Conservation (phyloP, 352 stramenopile species). For the Globisporangium paddicum region DNA sequence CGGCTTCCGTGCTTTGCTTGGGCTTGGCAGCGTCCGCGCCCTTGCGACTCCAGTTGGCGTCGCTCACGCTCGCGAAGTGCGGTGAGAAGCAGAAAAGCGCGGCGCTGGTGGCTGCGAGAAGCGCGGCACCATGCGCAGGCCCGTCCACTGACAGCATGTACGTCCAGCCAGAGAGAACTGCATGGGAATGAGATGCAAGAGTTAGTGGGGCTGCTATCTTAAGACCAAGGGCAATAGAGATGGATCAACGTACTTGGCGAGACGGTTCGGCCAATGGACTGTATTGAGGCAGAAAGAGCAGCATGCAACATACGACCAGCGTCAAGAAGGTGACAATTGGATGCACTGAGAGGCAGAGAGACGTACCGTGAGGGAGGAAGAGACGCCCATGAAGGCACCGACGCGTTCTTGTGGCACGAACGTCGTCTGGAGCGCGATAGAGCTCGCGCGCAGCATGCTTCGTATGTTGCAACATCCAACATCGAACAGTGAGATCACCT, state of each 20-base stretch:
- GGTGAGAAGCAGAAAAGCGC: slow-evolving; percentile 63
- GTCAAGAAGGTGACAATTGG: background rate
- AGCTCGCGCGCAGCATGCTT: slow-evolving; percentile 79
- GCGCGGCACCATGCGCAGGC: slow-evolving; percentile 56
- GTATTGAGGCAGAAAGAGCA: background rate
- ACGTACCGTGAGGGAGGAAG: slow-evolving; percentile 66
- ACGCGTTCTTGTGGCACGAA: slow-evolving; percentile 65
- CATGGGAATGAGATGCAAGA: background rate
- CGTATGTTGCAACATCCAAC: slow-evolving; percentile 8
- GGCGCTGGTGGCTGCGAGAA: slow-evolving; percentile 54
- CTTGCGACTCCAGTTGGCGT: slow-evolving; percentile 15
- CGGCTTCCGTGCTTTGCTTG: slow-evolving; percentile 23
- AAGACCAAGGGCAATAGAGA: background rate
- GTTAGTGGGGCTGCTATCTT: background rate
- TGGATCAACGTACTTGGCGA: slow-evolving; percentile 48
- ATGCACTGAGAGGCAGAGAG: too few relatives aligned
- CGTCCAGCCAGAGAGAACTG: slow-evolving; percentile 78
- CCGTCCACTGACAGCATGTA: slow-evolving; percentile 69
- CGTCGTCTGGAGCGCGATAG: slow-evolving; percentile 65
- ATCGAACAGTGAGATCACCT: background rate
- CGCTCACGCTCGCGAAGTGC: slow-evolving; percentile 39
- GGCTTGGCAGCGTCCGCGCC: background rate
- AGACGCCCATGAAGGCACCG: slow-evolving; percentile 77
- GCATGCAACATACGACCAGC: background rate
- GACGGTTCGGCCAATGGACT: slow-evolving; percentile 78